Evolutionary conservation across 1,284 basidiomycete species (phyloP).

Genomic region (Abortiporus biennis): DNA sequence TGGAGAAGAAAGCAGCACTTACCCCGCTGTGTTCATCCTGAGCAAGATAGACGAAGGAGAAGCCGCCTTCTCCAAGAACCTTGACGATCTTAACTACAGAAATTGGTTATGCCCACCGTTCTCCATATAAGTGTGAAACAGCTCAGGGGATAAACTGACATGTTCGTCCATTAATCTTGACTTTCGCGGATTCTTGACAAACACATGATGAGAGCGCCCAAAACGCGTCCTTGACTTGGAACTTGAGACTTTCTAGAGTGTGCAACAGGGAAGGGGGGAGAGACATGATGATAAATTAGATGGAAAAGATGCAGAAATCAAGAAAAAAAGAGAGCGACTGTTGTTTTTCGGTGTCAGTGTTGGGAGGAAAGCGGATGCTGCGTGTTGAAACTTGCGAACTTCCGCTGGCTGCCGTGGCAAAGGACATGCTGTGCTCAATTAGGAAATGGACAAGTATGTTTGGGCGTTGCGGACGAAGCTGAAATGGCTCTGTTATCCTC

Average conservation of each 20-base stretch:
- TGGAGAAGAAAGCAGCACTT: constrained; percentile 21
- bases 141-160: constrained; percentile 46
- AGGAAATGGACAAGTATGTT: no score
- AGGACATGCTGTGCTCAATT: no score
- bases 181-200: constrained; percentile 73
- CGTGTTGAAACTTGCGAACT: no score
- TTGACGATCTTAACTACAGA: constrained; percentile 77
- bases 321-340: not conserved
- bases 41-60: constrained; percentile 93
- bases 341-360: not conserved
- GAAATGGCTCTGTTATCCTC: no score
- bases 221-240: constrained; percentile 73
- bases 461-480: no score
- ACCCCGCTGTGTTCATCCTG: constrained; percentile 81
- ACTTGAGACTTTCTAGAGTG: constrained; percentile 59
- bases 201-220: constrained; percentile 76
- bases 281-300: constrained; percentile 11
- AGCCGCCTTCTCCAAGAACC: constrained; percentile 91
- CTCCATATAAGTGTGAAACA: not conserved
- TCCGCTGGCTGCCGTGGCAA: no score
- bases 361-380: no score
- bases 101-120: not conserved
- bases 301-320: not conserved
- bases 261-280: constrained; percentile 21
- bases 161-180: constrained; percentile 91